Conservation (phyloP, 2,329 filamentous ascomycete genomes). For the Aspergillus pseudonomiae region DNA sequence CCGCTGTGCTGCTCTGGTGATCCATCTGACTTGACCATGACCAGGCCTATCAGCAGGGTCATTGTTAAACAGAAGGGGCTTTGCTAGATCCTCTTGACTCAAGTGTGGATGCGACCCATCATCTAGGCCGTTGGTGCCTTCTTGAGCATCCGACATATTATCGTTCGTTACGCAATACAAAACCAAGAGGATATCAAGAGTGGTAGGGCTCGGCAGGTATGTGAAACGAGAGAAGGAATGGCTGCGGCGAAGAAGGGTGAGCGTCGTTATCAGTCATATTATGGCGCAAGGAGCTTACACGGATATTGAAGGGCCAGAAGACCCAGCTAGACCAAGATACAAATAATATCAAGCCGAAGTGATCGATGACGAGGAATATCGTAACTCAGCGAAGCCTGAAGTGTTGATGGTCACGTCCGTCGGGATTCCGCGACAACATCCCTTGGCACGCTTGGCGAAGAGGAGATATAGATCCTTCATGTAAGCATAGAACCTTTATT, state of each 20-base stretch:
- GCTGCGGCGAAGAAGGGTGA: background rate
- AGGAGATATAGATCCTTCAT: background rate
- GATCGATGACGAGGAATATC: background rate
- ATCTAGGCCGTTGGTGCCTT: background rate
- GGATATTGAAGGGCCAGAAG: background rate
- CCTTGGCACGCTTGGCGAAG: background rate
- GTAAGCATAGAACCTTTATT: background rate
- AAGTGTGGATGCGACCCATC: background rate
- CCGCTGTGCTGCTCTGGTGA: background rate
- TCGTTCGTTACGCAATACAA: background rate
- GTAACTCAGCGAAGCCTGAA: background rate
- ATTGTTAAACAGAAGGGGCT: background rate
- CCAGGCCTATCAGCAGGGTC: background rate
- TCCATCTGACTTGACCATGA: background rate
- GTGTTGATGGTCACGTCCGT: background rate
- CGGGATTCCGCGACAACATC: background rate
- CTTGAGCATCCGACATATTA: background rate
- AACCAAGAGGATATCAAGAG: background rate
- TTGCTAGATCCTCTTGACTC: background rate
- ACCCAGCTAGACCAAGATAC: background rate
- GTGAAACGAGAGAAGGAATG: background rate
- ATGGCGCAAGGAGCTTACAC: background rate
- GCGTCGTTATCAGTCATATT: background rate
- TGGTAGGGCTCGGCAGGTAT: background rate
- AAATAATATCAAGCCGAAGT: background rate